A percentile compares a stretch with the other conserved stretches of the same genome.
These are phyloP conservation scores for Lodderomyces orthopsilosis DNA, from an alignment of 1,139 yeast species.

Conservation along the genomic window DNA sequence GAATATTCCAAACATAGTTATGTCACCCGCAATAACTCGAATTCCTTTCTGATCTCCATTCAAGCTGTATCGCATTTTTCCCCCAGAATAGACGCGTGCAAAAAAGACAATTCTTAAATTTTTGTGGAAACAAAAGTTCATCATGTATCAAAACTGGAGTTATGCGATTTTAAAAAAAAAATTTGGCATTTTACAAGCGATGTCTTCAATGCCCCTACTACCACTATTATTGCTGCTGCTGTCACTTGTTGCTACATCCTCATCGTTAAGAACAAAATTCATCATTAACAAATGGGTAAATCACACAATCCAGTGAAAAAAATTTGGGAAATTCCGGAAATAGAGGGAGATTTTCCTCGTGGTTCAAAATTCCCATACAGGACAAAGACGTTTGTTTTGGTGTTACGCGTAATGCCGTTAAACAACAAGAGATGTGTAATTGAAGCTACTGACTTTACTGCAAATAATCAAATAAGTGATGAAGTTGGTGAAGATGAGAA, in stretches of 20 bases:
- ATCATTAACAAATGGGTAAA: background rate
- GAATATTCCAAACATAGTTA: too few relatives aligned
- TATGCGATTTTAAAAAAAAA: too few relatives aligned
- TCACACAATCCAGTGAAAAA: background rate
- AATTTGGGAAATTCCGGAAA: background rate
- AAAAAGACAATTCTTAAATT: too few relatives aligned
- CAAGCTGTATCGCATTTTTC: too few relatives aligned
- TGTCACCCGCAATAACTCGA: too few relatives aligned
- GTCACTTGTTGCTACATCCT: background rate
- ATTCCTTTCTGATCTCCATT: too few relatives aligned
- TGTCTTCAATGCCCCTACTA: too few relatives aligned
- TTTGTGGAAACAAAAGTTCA: too few relatives aligned
- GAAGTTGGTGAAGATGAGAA: background rate
- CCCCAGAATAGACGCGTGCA: too few relatives aligned
- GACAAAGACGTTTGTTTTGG: slow-evolving; percentile 1
- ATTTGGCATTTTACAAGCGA: too few relatives aligned
- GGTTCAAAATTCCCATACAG: background rate
- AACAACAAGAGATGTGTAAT: background rate
- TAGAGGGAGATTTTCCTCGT: background rate
- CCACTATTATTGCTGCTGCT: background rate
- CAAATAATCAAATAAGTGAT: slow-evolving; percentile 1
- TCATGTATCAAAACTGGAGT: too few relatives aligned
- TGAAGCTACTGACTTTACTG: slow-evolving; percentile 11
- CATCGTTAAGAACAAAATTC: background rate
- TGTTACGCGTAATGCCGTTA: background rate